phyloP scores from a whole-genome alignment of 495 filamentous ascomycete species.

The Symbiotaphrina buchneri region DNA sequence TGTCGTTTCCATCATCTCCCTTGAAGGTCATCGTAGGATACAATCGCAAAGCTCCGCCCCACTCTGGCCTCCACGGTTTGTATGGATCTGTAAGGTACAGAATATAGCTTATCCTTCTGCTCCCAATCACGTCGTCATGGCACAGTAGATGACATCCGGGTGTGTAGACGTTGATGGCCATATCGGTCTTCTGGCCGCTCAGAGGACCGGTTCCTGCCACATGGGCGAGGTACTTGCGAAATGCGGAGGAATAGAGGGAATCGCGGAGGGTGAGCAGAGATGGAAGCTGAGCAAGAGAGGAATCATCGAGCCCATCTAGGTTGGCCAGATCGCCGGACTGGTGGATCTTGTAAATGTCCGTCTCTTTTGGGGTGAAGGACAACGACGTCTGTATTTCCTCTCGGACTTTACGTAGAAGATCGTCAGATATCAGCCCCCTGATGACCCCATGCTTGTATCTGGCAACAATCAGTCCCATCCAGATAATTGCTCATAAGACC shows the following conservation, averaged over 20 bases:
- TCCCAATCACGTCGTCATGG: conserved; percentile 97
- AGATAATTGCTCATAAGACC: conserved; percentile 7
- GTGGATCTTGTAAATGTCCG: conserved; percentile 98
- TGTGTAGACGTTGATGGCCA: conserved; percentile 98
- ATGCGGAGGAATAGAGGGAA: conserved; percentile 74
- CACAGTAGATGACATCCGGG: conserved; percentile 89
- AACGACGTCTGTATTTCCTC: conserved; percentile 72
- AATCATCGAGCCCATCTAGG: conserved; percentile 74
- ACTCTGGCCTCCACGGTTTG: conserved; percentile 70
- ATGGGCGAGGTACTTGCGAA: conserved; percentile 67
- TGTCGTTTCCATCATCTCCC: conserved; percentile 40
- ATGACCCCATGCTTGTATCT: conserved; percentile 88
- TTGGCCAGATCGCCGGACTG: conserved; percentile 96
- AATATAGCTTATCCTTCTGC: conserved; percentile 82
- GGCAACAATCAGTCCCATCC: too few relatives aligned
- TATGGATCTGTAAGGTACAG: conserved; percentile 91
- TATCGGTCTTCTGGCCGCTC: conserved; percentile 90
- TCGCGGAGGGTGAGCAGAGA: conserved; percentile 73
- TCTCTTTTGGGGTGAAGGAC: conserved; percentile 94
- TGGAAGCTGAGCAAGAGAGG: conserved; percentile 59
- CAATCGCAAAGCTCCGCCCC: conserved; percentile 81
- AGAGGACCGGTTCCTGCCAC: conserved; percentile 70
- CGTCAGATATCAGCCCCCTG: conserved; percentile 46
- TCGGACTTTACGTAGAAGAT: conserved; percentile 69
- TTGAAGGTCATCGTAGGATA: conserved; percentile 50